Evolutionary conservation across 768 basidiomycete species (phyloP), one percentile per base, ranked within the genome.

Genomic region (Russula olivacea): DNA sequence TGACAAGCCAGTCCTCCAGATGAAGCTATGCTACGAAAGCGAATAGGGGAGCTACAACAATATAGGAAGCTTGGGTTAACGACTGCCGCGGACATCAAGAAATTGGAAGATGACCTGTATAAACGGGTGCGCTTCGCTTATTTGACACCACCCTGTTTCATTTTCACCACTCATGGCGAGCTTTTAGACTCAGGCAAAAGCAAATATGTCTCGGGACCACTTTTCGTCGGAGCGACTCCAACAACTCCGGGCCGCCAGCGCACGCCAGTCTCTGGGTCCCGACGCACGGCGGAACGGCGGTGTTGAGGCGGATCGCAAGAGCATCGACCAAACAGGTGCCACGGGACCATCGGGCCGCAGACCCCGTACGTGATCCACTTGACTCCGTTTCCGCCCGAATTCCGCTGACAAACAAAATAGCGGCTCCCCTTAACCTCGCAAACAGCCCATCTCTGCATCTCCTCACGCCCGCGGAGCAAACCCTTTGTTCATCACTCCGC

Each of bases 401-500:
- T 19, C 43, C 51, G 34, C 43, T 61, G 6, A 61, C 30, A 34
- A 48, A 55, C 34, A 34, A 30, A 36, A n/a, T 63, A 80, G 80
- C 80, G 38, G 80, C 78, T 0, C 89, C 93, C 3, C 85, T 97
- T 69, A 95, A 96, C 71, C 83, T 98, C 61, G 88, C 94, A 38
- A 93, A 94, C 71, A 88, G 91, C 66, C 88, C 90, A 0, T 91
- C 89, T 0, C 77, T 98, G 6, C 91, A 98, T 70, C 82, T 99
- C 10, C 88, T 99, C 68, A 90, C 92, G 1, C 81, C 86, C 12
- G 86, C 85, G 32, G 96, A 99, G 75, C 92, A 94, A 73, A 78
- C 81, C 0, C 84, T 98, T 23, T 98, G 97, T 72, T 90, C 93
- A 2, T 81, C 84, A 59, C 81, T 98, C 34, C 88, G 94, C 7